These are phyloP conservation scores for Rhodotorula kratochvilovae DNA, from an alignment of 768 basidiomycete genomes.

Conservation along the genomic window DNA sequence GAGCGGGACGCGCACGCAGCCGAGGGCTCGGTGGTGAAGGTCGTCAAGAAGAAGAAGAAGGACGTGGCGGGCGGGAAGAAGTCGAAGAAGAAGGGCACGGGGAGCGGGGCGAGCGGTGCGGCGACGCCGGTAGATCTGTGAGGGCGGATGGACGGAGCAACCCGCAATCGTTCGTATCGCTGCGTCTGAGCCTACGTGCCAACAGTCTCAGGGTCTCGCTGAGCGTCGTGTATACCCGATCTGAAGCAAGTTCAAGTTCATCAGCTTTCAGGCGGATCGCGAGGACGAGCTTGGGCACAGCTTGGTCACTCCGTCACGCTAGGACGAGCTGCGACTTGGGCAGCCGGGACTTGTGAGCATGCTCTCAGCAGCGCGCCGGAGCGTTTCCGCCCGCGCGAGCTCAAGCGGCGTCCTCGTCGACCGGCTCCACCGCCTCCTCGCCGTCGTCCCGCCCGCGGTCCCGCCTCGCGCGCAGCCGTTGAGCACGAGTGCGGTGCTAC, in stretches of 20 bases:
- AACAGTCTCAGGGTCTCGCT: no score
- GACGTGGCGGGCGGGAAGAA: neutral
- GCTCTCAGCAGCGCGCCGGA: conserved; percentile 18
- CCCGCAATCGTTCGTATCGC: neutral
- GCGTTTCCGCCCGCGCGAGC: neutral
- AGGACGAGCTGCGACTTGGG: neutral
- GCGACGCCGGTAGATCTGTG: neutral
- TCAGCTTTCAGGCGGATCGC: neutral
- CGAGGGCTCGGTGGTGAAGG: conserved; percentile 27
- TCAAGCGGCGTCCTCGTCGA: neutral
- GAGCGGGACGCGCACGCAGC: conserved; percentile 7
- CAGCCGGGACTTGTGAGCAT: neutral
- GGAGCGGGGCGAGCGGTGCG: neutral
- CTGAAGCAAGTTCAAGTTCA: no score
- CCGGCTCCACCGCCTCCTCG: neutral
- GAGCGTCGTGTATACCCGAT: no score
- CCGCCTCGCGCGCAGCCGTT: neutral
- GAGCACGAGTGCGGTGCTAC: neutral
- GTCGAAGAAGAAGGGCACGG: conserved; percentile 20
- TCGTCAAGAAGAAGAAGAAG: conserved; percentile 37
- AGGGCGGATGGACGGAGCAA: neutral
- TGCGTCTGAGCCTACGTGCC: neutral
- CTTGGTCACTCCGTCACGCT: neutral
- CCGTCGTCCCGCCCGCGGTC: neutral
- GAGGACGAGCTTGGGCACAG: neutral